These are phyloP conservation scores for Phytopythium helicoides DNA, from an alignment of 352 stramenopile species.

Conservation along the genomic window DNA sequence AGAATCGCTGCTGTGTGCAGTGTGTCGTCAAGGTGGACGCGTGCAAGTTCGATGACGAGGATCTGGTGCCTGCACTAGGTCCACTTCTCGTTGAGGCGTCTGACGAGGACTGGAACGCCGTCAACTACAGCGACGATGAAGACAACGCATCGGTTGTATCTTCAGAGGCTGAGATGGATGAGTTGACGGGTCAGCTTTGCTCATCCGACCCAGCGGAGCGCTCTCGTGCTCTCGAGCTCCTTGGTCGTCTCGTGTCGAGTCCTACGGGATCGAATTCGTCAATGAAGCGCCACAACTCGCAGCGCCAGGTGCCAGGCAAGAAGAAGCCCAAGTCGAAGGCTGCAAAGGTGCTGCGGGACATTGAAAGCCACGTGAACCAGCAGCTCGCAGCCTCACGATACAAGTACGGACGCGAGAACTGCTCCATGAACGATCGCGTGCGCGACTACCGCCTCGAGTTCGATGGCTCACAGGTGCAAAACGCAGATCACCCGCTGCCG, in stretches of 20 bases:
- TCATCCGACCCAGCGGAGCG: conserved; percentile 36
- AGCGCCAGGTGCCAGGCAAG: conserved; percentile 6
- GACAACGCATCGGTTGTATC: conserved; percentile 20
- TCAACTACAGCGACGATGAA: conserved; percentile 12
- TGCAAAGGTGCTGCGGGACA: conserved; percentile 26
- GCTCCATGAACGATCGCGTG: conserved; percentile 26
- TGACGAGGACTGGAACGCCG: conserved; percentile 33
- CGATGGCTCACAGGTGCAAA: conserved; percentile 26
- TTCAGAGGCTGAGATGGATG: conserved; percentile 17
- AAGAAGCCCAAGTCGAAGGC: conserved; percentile 27
- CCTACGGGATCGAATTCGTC: conserved; percentile 15
- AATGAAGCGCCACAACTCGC: conserved; percentile 9
- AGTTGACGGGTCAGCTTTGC: conserved; percentile 32
- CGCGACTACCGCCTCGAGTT: conserved; percentile 56
- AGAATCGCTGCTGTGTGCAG: conserved; percentile 39
- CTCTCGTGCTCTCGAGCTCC: conserved; percentile 42
- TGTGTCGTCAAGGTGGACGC: conserved; percentile 44
- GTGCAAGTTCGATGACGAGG: conserved; percentile 48
- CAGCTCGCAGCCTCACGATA: conserved; percentile 19
- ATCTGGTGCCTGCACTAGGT: conserved; percentile 31
- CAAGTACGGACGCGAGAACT: conserved; percentile 16
- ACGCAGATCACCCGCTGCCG: conserved; percentile 41
- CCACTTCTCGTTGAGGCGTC: conserved; percentile 33
- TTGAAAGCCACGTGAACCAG: conserved; percentile 44
- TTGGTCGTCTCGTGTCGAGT: conserved; percentile 34